Evolutionary conservation across 257 asterid species (phyloP).

Genomic region (Nemophila menziesii): DNA sequence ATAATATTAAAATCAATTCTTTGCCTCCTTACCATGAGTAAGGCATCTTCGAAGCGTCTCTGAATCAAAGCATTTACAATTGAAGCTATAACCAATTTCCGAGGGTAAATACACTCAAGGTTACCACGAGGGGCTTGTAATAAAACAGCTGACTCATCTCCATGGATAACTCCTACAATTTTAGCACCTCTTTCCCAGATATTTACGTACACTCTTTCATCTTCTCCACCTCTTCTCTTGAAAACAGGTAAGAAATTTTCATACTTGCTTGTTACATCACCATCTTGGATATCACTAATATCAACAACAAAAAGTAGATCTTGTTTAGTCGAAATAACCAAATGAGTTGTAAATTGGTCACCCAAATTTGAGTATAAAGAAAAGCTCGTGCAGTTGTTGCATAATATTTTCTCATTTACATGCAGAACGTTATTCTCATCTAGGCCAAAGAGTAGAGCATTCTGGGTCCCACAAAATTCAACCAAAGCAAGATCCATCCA

Average conservation of each 20-base stretch:
- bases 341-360: constrained; percentile 53
- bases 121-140: constrained; percentile 86
- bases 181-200: constrained; percentile 88
- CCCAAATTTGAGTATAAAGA: constrained; percentile 72
- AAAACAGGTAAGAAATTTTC: constrained; percentile 56
- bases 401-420: constrained; percentile 45
- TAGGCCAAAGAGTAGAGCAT: constrained; percentile 65
- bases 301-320: constrained; percentile 72
- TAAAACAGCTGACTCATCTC: constrained; percentile 90
- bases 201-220: constrained; percentile 41
- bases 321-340: constrained; percentile 72
- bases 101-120: constrained; percentile 90
- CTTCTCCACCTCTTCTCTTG: constrained; percentile 42
- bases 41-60: constrained; percentile 71
- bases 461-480: constrained; percentile 30
- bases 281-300: constrained; percentile 51
- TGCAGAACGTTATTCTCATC: constrained; percentile 68
- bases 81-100: constrained; percentile 76
- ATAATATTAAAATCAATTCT: constrained; percentile 91
- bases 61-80: constrained; percentile 59
- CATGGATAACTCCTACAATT: constrained; percentile 70
- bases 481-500: constrained; percentile 56
- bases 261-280: constrained; percentile 50
- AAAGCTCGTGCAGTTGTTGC: constrained; percentile 80
- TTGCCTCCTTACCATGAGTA: constrained; percentile 79